These are phyloP conservation scores for Cryphonectria radicalis DNA, from an alignment of 2,329 filamentous ascomycete species.

Conservation along the genomic window DNA sequence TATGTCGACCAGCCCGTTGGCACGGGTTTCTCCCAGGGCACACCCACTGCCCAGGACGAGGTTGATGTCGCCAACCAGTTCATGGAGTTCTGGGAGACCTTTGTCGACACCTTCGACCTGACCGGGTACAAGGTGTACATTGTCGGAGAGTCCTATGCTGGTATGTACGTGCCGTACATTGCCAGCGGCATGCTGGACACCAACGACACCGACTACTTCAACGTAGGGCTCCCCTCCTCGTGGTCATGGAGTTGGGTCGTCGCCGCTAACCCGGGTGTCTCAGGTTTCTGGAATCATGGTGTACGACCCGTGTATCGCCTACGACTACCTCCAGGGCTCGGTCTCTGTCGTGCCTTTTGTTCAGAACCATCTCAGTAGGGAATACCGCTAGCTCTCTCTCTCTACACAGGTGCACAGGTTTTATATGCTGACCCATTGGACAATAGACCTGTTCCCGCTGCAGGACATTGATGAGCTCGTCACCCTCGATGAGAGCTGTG, in stretches of 20 bases:
- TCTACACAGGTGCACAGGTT: background rate
- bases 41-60: conserved; percentile 65
- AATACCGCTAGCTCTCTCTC: background rate
- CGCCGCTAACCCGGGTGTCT: conserved; percentile 35
- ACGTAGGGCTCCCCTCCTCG: conserved; percentile 48
- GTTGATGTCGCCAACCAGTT: conserved; percentile 72
- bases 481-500: conserved; percentile 59
- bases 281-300: conserved; percentile 72
- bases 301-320: conserved; percentile 70
- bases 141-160: conserved; percentile 73
- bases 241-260: too few relatives aligned
- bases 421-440: background rate
- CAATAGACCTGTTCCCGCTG: conserved; percentile 58
- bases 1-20: conserved; percentile 73
- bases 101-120: conserved; percentile 71
- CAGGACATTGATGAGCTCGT: conserved; percentile 62
- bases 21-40: conserved; percentile 72
- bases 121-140: conserved; percentile 73
- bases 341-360: conserved; percentile 62
- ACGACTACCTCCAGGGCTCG: conserved; percentile 48
- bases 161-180: conserved; percentile 72
- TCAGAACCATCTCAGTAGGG: conserved; percentile 50
- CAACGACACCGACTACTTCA: conserved; percentile 65
- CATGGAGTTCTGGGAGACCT: conserved; percentile 79
- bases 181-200: conserved; percentile 68